Base-by-base conservation (phyloP, 805 yeast genomes). In the Diddensiella santjacobensis region DNA sequence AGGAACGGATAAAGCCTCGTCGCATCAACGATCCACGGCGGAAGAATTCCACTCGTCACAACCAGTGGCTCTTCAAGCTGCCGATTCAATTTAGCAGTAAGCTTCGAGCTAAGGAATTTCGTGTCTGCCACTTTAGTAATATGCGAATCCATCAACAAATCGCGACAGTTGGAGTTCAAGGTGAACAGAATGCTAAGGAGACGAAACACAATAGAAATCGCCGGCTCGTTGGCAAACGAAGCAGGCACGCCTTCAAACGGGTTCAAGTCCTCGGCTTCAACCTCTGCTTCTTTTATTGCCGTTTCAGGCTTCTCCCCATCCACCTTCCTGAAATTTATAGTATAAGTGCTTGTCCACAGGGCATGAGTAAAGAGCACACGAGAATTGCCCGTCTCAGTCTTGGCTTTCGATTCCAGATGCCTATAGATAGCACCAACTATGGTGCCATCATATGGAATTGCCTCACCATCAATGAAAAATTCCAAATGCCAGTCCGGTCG, bases 1-100 rank as follows among this genome's bases (percentile, higher is more conserved):
- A 91, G 60, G 57, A 91, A 91, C 10, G 96, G 87, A 58, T 75
- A 88, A 17, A 78, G 74, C 46, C 83, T 74, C 0, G 95, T 81
- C n/a, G 88, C 68, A 50, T 78, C 75, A 30, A 85, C 76, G 18
- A 84, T 76, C 98, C 98, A 91, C 4, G 77, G 78, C 0, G 98
- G 98, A 36, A 91, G 63, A 1, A 86, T 77, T 0, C 91, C 93
- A 62, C 95, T 81, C 0, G 95, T 91, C 22, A 91, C 91, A 15
- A 89, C 74, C 46, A 90, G 69, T 0, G 96, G 93, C 54, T 91
- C 97, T 57, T 90, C 96, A 38, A 91, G 66, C 65, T 90, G 97
- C 42, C 95, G 71, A 48, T 85, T 84, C 46, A 93, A 69, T 63
- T 90, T 91, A 0, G 95, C 95, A 4, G 95, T 83, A 17, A 91